Percentiles rank a stretch among this genome's conserved stretches.
These are phyloP conservation scores for Hydrangea macrophylla DNA, from an alignment of 148 eudicot species.

Conservation along the genomic window DNA sequence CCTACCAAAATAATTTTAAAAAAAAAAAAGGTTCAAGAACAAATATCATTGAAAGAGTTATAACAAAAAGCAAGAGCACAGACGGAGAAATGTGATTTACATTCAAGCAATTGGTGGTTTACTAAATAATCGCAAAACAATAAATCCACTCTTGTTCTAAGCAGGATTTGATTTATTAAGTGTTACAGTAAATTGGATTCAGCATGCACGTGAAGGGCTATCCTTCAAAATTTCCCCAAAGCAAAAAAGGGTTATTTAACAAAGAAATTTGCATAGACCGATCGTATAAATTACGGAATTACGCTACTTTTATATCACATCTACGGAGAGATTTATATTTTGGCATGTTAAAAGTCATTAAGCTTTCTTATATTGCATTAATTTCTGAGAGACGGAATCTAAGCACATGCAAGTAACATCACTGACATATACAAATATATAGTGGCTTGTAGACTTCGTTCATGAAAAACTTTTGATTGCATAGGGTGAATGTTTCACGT, in stretches of 20 bases:
- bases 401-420: neutral
- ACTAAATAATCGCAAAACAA: neutral
- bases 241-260: neutral
- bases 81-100: neutral
- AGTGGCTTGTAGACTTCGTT: too few relatives aligned
- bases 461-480: neutral
- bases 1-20: too few relatives aligned
- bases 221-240: too few relatives aligned
- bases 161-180: neutral
- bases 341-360: too few relatives aligned
- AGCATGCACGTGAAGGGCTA: neutral
- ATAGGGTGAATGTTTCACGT: neutral
- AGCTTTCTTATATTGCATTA: too few relatives aligned
- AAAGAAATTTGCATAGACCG: too few relatives aligned
- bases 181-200: neutral
- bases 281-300: too few relatives aligned
- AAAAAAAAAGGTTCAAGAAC: slow-evolving; percentile 15
- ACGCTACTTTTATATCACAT: neutral
- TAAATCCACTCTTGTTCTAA: neutral
- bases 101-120: neutral
- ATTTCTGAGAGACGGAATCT: neutral
- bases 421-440: neutral
- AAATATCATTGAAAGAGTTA: neutral
- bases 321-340: neutral
- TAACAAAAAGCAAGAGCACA: neutral